Evolutionary conservation across 345 rosid genomes (phyloP).

Genomic region (Excoecaria cochinchinensis): DNA sequence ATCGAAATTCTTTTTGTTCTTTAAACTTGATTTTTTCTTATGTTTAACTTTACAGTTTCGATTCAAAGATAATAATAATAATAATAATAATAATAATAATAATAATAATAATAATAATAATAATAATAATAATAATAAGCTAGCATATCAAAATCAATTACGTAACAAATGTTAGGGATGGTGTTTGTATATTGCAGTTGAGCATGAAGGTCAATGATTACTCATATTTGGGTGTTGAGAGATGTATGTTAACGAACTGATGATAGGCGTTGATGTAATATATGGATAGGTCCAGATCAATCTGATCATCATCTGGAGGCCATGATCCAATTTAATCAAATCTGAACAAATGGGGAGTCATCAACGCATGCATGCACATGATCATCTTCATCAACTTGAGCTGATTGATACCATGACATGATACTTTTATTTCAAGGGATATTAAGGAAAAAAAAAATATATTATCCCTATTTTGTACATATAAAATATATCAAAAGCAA

Average conservation of each 20-base stretch:
- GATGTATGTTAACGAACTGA: conserved; percentile 11
- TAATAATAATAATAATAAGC: no score
- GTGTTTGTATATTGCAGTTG: conserved; percentile 8
- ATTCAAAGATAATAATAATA: no score
- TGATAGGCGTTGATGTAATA: conserved; percentile 14
- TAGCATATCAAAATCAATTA: no score
- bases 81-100: no score
- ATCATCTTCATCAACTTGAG: not conserved
- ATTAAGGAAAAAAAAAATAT: not conserved
- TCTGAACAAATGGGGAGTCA: conserved; percentile 2
- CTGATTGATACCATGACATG: not conserved
- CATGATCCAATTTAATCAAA: conserved; percentile 20
- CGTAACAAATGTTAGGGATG: not conserved
- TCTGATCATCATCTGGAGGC: conserved; percentile 10
- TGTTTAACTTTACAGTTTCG: no score
- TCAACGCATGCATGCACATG: not conserved
- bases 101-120: no score
- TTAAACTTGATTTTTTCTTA: no score
- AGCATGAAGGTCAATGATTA: conserved; percentile 24
- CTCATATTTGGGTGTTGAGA: not conserved
- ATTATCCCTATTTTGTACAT: not conserved
- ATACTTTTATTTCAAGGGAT: no score
- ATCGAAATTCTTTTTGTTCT: no score
- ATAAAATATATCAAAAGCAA: not conserved
- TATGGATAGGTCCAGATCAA: conserved; percentile 18